Percentiles rank a stretch among this genome's conserved stretches.
phyloP scores from a whole-genome alignment of 2,329 filamentous ascomycete species.

The Apiospora arundinis region DNA sequence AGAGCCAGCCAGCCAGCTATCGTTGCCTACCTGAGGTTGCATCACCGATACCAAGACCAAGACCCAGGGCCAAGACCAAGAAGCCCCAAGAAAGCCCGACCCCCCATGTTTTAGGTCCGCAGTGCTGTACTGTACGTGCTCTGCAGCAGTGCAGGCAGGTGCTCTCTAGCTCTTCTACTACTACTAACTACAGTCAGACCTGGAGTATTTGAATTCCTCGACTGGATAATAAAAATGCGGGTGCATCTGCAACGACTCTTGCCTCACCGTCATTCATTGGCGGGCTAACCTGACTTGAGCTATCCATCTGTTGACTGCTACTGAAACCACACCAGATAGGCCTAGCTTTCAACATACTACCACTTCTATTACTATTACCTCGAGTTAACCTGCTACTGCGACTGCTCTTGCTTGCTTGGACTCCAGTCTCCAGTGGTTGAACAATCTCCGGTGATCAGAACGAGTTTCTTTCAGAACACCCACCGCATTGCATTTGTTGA shows the following conservation, averaged over 20 bases:
- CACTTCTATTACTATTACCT: not conserved
- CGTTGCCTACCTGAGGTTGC: not conserved
- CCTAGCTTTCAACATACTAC: not conserved
- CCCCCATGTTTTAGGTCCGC: not conserved
- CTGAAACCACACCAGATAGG: conserved; percentile 3
- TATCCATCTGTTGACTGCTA: not conserved
- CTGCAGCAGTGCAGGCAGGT: not conserved
- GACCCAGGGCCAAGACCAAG: not conserved
- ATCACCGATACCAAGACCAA: not conserved
- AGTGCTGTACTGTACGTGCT: not conserved
- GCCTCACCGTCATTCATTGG: conserved; percentile 3
- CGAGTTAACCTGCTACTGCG: too few relatives aligned
- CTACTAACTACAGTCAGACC: too few relatives aligned
- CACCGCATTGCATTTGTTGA: not conserved
- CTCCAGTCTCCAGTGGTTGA: not conserved
- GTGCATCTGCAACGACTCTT: conserved; percentile 10
- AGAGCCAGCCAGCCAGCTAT: too few relatives aligned
- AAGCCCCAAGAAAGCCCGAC: not conserved
- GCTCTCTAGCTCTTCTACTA: too few relatives aligned
- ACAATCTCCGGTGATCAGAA: not conserved
- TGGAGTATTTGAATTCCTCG: conserved; percentile 11
- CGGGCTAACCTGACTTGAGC: conserved; percentile 7
- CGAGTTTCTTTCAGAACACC: not conserved
- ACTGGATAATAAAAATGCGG: not conserved
- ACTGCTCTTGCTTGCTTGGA: not conserved